Evolutionary conservation across 108 stramenopile genomes (phyloP), one percentile per base, ranked within the genome.

Genomic region (Licmophora abbreviata): DNA sequence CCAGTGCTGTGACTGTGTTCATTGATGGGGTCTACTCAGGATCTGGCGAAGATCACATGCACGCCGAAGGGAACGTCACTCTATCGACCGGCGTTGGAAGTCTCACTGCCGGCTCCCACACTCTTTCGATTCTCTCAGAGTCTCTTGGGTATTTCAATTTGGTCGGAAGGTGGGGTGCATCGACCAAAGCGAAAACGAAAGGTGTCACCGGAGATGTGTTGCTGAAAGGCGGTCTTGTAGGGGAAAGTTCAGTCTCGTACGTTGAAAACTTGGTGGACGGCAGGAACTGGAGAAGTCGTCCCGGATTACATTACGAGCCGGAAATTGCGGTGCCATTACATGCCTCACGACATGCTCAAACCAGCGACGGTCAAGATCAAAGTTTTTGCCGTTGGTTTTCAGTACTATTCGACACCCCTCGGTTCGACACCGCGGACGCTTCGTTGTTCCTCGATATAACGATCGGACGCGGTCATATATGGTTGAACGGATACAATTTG

Each of bases 401-500:
- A 30, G 45, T 49, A 10, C 27, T 54, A 25, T 81, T 81, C 44
- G 21, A 57, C 11, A 60, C 73, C 2, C 78, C 78, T 14, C 9
- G 8, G 2, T 70, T 44, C 32, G 59, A 63, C 14, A 29, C 57
- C 3, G 43, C 28, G 0, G n/a, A 26, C 2, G 43, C 58, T 31
- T 23, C 45, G 1, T 35, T 73, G 12, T 69, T 74, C 25, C 40
- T 71, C 5, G 30, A 60, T 32, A 46, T 76, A 1, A 56, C 56
- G 12, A 33, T n/a, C 18, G 75, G 74, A 11, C 61, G 69, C 10
- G 79, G 79, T 4, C 63, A 73, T 41, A 33, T 76, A 3, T 71
- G 47, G 45, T 35, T 81, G n/a, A 81, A 81, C 51, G 79, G 79
- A 4, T 40, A 67, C 6, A 66, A 75, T 31, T 46, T 81, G 3